phyloP scores from a whole-genome alignment of 106 monocot species.

The Platanthera zijinensis region DNA sequence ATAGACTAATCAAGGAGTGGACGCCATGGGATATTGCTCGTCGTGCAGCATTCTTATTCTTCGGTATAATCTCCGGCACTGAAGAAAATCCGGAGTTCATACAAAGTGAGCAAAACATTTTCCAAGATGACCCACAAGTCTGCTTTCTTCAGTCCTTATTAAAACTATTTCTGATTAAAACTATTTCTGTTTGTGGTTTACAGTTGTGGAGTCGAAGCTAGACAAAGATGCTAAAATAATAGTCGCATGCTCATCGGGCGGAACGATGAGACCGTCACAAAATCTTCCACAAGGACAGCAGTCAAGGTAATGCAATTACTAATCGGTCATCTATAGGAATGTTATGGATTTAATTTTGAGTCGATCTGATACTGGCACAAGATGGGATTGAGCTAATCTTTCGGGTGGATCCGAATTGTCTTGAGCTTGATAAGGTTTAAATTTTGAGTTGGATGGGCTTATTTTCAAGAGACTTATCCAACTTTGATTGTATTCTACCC shows the following conservation, averaged over 20 bases:
- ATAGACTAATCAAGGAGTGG: slow-evolving; percentile 95
- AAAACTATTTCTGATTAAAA: background rate
- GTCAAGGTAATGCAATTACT: slow-evolving; percentile 42
- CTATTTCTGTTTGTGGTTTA: slow-evolving; percentile 3
- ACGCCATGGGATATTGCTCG: slow-evolving; percentile 94
- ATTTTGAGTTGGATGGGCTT: too few relatives aligned
- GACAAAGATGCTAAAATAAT: slow-evolving; percentile 90
- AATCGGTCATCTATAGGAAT: background rate
- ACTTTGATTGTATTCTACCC: too few relatives aligned
- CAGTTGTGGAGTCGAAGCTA: slow-evolving; percentile 81
- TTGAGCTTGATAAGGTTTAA: too few relatives aligned
- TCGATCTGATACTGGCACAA: too few relatives aligned
- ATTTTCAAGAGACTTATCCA: too few relatives aligned
- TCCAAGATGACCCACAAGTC: background rate
- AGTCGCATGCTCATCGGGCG: slow-evolving; percentile 82
- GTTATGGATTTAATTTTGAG: too few relatives aligned
- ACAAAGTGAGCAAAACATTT: slow-evolving; percentile 34
- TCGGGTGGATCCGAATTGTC: too few relatives aligned
- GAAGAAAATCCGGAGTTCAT: slow-evolving; percentile 95
- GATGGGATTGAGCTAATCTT: too few relatives aligned
- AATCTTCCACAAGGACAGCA: slow-evolving; percentile 86
- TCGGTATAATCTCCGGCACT: slow-evolving; percentile 88
- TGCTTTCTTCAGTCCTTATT: background rate
- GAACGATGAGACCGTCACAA: slow-evolving; percentile 78
- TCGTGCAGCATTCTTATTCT: slow-evolving; percentile 83